phyloP scores from a whole-genome alignment of 108 stramenopile species.

The Fragilariopsis cylindrus region DNA sequence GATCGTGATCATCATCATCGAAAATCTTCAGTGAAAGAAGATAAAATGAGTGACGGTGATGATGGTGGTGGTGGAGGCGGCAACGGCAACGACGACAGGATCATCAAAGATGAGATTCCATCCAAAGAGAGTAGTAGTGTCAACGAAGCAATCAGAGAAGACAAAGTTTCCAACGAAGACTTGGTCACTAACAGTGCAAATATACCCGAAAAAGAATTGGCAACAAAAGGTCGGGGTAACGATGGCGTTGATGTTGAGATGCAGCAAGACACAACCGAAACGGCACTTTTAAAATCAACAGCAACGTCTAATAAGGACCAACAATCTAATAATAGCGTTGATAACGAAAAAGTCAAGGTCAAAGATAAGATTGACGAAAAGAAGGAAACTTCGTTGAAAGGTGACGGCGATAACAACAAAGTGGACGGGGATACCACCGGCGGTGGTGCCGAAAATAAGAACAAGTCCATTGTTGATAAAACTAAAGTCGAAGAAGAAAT shows the following conservation, averaged over 20 bases:
- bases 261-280: too few relatives aligned
- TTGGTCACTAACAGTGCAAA: neutral
- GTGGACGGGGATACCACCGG: neutral
- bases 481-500: neutral
- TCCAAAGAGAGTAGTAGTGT: neutral
- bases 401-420: neutral
- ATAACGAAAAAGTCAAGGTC: neutral
- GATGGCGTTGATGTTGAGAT: neutral
- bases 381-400: neutral
- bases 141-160: neutral
- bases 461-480: neutral
- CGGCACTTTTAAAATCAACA: neutral
- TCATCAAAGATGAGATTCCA: neutral
- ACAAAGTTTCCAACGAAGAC: neutral
- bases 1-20: conserved; percentile 11
- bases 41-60: neutral
- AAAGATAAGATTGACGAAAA: neutral
- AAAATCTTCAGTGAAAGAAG: neutral
- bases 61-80: neutral
- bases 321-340: neutral
- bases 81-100: conserved; percentile 11
- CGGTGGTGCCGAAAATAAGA: conserved; percentile 10
- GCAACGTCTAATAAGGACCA: neutral
- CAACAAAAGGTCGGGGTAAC: neutral
- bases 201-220: neutral